These are phyloP conservation scores for Cicer yamashitae DNA, from an alignment of 306 rosid genomes.

Conservation along the genomic window DNA sequence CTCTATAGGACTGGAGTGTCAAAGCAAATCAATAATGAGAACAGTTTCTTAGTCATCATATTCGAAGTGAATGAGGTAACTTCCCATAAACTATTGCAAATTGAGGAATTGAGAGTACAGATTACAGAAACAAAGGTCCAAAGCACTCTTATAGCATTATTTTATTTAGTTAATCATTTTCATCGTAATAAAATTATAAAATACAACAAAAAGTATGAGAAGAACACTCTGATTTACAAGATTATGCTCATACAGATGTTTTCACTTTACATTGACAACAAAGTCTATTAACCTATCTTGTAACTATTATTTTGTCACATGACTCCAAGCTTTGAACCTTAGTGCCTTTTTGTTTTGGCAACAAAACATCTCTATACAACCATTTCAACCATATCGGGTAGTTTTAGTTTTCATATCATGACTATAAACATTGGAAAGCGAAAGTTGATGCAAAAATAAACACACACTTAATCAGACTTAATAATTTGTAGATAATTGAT, in stretches of 20 bases:
- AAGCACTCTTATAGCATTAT: background rate
- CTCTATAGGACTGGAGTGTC: background rate
- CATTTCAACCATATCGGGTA: background rate
- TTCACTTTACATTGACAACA: background rate
- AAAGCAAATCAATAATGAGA: background rate
- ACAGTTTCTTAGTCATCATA: background rate
- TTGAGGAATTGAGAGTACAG: background rate
- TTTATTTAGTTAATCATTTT: background rate
- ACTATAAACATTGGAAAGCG: background rate
- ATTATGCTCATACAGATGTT: constrained; percentile 1
- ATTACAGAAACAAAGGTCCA: background rate
- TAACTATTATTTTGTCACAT: background rate
- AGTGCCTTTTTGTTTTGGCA: background rate
- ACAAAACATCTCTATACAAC: background rate
- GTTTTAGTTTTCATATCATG: background rate
- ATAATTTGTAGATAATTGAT: background rate
- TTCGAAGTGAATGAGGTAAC: background rate
- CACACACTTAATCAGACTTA: background rate
- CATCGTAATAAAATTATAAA: background rate
- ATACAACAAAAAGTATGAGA: background rate
- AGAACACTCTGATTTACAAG: background rate
- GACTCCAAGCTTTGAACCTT: background rate
- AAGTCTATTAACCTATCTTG: background rate
- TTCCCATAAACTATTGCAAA: background rate
- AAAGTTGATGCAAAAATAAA: background rate